Conservation (phyloP, 73 alveolate species). For the Durusdinium trenchii region DNA sequence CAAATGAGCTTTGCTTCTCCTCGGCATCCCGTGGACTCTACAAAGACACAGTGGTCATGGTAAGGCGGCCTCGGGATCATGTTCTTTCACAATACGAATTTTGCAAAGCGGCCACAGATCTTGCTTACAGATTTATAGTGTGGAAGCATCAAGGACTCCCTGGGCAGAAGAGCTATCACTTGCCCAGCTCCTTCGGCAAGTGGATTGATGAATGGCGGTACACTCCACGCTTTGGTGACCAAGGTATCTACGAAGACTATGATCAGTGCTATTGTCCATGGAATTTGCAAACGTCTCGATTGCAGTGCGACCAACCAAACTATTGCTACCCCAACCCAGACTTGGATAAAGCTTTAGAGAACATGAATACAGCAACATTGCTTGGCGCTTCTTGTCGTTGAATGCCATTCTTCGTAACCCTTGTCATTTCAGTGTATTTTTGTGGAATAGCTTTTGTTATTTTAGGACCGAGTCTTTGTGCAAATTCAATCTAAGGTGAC, state of each 20-base stretch:
- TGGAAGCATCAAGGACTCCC: not conserved
- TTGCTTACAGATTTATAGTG: not conserved
- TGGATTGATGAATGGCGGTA: not conserved
- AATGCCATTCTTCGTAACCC: no score
- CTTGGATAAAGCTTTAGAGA: not conserved
- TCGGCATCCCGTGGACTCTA: not conserved
- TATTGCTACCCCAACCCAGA: not conserved
- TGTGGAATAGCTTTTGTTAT: no score
- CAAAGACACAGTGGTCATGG: not conserved
- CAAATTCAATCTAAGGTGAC: no score
- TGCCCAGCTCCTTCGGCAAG: not conserved
- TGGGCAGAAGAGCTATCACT: not conserved
- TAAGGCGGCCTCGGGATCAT: not conserved
- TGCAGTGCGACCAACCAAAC: not conserved
- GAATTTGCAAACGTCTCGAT: not conserved
- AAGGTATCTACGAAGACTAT: slow-evolving; percentile 12
- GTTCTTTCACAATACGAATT: slow-evolving; percentile 19
- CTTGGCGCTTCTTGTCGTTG: no score
- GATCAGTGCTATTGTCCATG: slow-evolving; percentile 16
- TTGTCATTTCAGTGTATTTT: no score
- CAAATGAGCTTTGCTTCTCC: not conserved
- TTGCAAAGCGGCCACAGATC: slow-evolving; percentile 31
- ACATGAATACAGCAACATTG: not conserved
- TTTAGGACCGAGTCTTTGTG: no score
- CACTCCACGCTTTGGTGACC: not conserved